These are phyloP conservation scores for Aspergillus heteromorphus DNA, from an alignment of 495 filamentous ascomycete species.

Conservation along the genomic window DNA sequence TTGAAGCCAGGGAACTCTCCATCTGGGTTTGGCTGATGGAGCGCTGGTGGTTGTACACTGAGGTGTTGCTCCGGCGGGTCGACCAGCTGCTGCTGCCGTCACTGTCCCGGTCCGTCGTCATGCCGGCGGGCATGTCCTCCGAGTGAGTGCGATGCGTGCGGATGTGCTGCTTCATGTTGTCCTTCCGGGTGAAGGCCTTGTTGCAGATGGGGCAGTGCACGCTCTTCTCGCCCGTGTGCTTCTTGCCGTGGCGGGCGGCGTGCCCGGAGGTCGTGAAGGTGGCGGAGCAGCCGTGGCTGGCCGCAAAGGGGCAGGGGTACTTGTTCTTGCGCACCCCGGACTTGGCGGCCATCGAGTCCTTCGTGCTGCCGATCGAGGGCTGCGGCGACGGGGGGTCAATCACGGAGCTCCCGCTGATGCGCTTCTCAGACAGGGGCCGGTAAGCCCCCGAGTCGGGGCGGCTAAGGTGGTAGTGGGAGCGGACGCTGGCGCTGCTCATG, in stretches of 20 bases:
- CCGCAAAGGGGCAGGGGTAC: conserved; percentile 53
- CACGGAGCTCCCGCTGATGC: conserved; percentile 22
- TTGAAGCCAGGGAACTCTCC: conserved; percentile 4
- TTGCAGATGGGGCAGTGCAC: conserved; percentile 84
- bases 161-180: conserved; percentile 98
- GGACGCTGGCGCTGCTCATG: conserved; percentile 20
- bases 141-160: conserved; percentile 64
- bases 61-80: conserved; percentile 5
- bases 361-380: conserved; percentile 19
- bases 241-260: conserved; percentile 92
- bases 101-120: conserved; percentile 20
- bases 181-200: conserved; percentile 92
- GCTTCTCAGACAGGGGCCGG: conserved; percentile 23
- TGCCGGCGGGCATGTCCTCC: conserved; percentile 29
- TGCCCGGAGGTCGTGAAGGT: conserved; percentile 96
- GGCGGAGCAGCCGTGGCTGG: conserved; percentile 64
- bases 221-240: conserved; percentile 93
- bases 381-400: conserved; percentile 23
- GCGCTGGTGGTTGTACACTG: conserved; percentile 22
- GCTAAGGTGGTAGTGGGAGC: conserved; percentile 14
- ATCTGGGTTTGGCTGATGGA: conserved; percentile 21
- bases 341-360: conserved; percentile 15
- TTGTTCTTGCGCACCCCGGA: conserved; percentile 41
- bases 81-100: conserved; percentile 16
- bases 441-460: conserved; percentile 20